Percentiles rank a stretch among this genome's conserved stretches.
phyloP scores from a whole-genome alignment of 2,329 filamentous ascomycete species.

The Cercospora beticola region DNA sequence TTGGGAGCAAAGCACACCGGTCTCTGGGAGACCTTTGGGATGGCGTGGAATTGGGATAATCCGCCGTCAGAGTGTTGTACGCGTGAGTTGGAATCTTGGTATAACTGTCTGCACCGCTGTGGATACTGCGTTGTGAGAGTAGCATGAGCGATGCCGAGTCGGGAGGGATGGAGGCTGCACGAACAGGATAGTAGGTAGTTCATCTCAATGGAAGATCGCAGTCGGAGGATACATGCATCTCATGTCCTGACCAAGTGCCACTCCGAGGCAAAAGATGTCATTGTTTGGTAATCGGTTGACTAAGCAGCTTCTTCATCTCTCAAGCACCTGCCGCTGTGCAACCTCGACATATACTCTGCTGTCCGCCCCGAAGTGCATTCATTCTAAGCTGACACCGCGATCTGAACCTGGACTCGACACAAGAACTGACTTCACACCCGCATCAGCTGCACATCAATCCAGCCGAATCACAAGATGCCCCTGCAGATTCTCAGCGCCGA shows the following conservation, averaged over 20 bases:
- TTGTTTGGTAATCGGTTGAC: constrained; percentile 1
- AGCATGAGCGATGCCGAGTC: constrained; percentile 4
- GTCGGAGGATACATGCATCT: background rate
- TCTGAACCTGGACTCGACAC: background rate
- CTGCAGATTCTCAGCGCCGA: constrained; percentile 59
- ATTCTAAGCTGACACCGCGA: background rate
- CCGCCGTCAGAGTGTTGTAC: background rate
- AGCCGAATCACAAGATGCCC: constrained; percentile 48
- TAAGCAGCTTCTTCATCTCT: background rate
- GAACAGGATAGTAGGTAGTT: background rate
- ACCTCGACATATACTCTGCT: background rate
- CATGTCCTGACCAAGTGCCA: background rate
- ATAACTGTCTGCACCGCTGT: background rate
- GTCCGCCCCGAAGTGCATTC: background rate
- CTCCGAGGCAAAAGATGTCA: background rate
- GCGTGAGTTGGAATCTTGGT: background rate
- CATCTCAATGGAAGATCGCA: background rate
- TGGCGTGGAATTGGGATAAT: background rate
- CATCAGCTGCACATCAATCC: background rate
- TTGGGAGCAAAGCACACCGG: background rate
- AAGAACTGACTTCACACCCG: background rate
- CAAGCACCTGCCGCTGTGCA: background rate
- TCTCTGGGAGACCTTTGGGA: background rate
- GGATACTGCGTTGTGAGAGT: constrained; percentile 1
- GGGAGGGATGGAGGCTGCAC: background rate